phyloP scores from a whole-genome alignment of 2,329 filamentous ascomycete genomes.

The Phaeophleospora eucalypticola region DNA sequence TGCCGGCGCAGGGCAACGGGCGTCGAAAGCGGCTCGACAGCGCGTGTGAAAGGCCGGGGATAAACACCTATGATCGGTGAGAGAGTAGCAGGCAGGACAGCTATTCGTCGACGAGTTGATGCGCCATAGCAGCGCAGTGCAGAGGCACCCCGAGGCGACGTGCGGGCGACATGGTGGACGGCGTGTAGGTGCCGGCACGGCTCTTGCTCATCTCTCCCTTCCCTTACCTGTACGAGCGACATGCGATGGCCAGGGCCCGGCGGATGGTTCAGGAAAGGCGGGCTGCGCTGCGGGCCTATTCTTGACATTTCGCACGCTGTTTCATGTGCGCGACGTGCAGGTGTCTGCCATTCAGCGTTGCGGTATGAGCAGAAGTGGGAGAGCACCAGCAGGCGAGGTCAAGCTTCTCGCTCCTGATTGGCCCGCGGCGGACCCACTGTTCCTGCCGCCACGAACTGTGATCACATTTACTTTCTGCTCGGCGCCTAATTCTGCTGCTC shows the following conservation, averaged over 20 bases:
- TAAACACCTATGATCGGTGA: slow-evolving; percentile 22
- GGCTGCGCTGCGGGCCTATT: slow-evolving; percentile 17
- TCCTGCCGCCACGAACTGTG: neutral
- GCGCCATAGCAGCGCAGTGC: too few relatives aligned
- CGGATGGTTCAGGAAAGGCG: slow-evolving; percentile 11
- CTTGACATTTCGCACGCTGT: slow-evolving; percentile 25
- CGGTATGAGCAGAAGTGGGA: slow-evolving; percentile 11
- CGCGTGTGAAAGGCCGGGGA: slow-evolving; percentile 27
- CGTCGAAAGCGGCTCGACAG: slow-evolving; percentile 27
- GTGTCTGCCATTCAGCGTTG: slow-evolving; percentile 7
- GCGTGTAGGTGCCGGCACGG: slow-evolving; percentile 13
- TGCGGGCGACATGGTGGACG: too few relatives aligned
- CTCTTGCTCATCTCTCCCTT: slow-evolving; percentile 6
- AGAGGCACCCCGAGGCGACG: slow-evolving; percentile 11
- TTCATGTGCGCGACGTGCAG: slow-evolving; percentile 21
- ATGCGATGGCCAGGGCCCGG: slow-evolving; percentile 6
- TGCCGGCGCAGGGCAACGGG: slow-evolving; percentile 12
- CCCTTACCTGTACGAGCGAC: too few relatives aligned
- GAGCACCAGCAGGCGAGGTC: neutral
- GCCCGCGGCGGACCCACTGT: neutral
- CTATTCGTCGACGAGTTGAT: slow-evolving; percentile 26
- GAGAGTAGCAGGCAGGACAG: slow-evolving; percentile 8
- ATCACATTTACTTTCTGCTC: neutral
- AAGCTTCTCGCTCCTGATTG: slow-evolving; percentile 7
- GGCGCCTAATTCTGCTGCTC: neutral